Base-by-base conservation (phyloP, 2,329 filamentous ascomycete genomes). In the Fusarium sp. region DNA sequence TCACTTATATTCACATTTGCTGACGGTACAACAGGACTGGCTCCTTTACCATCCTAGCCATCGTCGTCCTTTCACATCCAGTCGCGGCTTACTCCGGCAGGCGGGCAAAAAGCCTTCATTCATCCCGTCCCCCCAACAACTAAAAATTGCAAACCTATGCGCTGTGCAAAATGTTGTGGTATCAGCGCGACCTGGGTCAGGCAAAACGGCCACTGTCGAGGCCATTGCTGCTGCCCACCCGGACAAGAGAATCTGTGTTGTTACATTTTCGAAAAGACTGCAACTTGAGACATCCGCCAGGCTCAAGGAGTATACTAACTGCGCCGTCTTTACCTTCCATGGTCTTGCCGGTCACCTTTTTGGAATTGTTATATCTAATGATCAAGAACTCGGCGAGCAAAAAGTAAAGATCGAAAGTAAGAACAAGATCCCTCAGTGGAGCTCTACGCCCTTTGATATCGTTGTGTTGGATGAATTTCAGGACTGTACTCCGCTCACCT, bases 381-480 rank as follows among this genome's bases (percentile, higher is more conserved):
- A 73, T 37, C 17, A 36, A 4, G 39, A 47, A 7, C 47, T 73
- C 19, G 46, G 31, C 17, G 48, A 33, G 14, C 38, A 61, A 13
- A 49, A 64, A 9, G 39, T 37, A 25, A 46, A 41, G 3, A 41
- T 64, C 6, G 14, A 44, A 11, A 29, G 19, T 17, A 21, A 27
- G 7, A 21, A 51, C n/a, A 39, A 49, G 32, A 50, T 60, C 23
- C 70, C 71, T 7, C 6, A 15, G 19, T 72, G 71, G 67, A 44
- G 9, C 4, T 57, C n/a, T 9, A 19, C 27, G 10, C 68, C 68
- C 13, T 73, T 69, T 46, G 70, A 74, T n/a, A 68, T 73, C 4
- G 57, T 75, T 27, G 65, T 73, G 5, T 32, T 74, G 9, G 72
- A 75, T 29, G 72, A 75, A 49, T 65, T 74, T 17, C 72, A 74